phyloP scores from a whole-genome alignment of 176 grass and related monocot genomes.

The Phragmites australis region DNA sequence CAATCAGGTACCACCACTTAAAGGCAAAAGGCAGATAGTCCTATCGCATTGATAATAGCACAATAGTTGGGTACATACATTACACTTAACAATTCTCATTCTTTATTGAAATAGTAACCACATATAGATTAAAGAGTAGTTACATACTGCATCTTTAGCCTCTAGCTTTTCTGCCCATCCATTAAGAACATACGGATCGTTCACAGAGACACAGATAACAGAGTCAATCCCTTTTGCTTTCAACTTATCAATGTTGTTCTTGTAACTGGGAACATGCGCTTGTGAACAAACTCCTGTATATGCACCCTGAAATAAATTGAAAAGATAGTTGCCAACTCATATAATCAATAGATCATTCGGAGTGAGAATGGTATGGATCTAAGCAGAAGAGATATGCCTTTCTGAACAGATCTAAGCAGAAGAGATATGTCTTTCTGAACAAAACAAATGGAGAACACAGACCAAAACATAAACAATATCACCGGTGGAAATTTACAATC shows the following conservation, averaged over 20 bases:
- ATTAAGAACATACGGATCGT: slow-evolving; percentile 90
- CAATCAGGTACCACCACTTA: background rate
- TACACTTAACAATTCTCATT: background rate
- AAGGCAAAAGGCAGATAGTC: background rate
- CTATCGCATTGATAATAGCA: slow-evolving; percentile 2
- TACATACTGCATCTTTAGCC: slow-evolving; percentile 78
- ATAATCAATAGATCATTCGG: background rate
- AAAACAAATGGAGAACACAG: background rate
- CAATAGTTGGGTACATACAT: background rate
- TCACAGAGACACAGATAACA: slow-evolving; percentile 92
- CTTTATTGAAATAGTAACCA: background rate
- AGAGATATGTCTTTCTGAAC: background rate
- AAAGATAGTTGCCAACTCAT: slow-evolving; percentile 17
- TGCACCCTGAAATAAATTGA: slow-evolving; percentile 67
- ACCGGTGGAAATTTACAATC: background rate
- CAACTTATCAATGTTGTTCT: slow-evolving; percentile 89
- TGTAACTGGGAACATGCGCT: slow-evolving; percentile 90
- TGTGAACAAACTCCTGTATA: slow-evolving; percentile 89
- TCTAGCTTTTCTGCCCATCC: slow-evolving; percentile 93
- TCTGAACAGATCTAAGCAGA: background rate
- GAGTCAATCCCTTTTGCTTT: slow-evolving; percentile 90
- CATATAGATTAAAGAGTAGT: slow-evolving; percentile 14
- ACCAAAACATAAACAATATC: background rate
- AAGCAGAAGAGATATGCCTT: background rate
- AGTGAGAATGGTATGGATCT: background rate